A percentile compares a stretch with the other conserved stretches of the same genome.
phyloP scores from a whole-genome alignment of 2,329 filamentous ascomycete species.

The Shiraia bambusicola region DNA sequence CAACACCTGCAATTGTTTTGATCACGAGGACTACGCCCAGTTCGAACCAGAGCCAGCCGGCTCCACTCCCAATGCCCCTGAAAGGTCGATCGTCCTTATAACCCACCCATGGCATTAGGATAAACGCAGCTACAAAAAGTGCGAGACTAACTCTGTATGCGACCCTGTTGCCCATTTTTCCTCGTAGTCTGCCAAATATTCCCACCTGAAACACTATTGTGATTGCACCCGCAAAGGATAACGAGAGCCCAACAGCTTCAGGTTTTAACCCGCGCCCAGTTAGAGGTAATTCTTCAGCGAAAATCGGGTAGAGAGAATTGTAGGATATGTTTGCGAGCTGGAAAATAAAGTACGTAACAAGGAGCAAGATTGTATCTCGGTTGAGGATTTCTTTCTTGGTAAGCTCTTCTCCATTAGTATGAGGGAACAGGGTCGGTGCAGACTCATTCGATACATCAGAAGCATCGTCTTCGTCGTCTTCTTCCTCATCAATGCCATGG shows the following conservation, averaged over 20 bases:
- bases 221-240: conserved; percentile 79
- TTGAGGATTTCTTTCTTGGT: conserved; percentile 67
- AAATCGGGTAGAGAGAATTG: conserved; percentile 93
- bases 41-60: conserved; percentile 74
- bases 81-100: conserved; percentile 62
- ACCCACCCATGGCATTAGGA: conserved; percentile 86
- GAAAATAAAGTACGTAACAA: conserved; percentile 87
- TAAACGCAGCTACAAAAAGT: conserved; percentile 78
- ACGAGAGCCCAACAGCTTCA: conserved; percentile 77
- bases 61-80: conserved; percentile 60
- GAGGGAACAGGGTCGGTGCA: conserved; percentile 46
- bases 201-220: conserved; percentile 91
- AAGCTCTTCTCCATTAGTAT: conserved; percentile 46
- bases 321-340: conserved; percentile 93
- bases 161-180: conserved; percentile 78
- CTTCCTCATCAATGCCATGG: conserved; percentile 41
- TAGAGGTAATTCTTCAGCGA: conserved; percentile 73
- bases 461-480: conserved; percentile 50
- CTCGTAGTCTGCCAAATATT: conserved; percentile 76
- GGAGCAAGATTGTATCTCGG: conserved; percentile 76
- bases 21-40: conserved; percentile 78
- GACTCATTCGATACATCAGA: conserved; percentile 35
- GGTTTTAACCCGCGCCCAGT: conserved; percentile 75
- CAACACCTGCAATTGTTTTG: conserved; percentile 88
- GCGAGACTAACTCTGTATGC: conserved; percentile 79